Evolutionary conservation across 1,139 yeast genomes (phyloP), one percentile per base, ranked within the genome.

Genomic region (Saccharomyces hybrid): DNA sequence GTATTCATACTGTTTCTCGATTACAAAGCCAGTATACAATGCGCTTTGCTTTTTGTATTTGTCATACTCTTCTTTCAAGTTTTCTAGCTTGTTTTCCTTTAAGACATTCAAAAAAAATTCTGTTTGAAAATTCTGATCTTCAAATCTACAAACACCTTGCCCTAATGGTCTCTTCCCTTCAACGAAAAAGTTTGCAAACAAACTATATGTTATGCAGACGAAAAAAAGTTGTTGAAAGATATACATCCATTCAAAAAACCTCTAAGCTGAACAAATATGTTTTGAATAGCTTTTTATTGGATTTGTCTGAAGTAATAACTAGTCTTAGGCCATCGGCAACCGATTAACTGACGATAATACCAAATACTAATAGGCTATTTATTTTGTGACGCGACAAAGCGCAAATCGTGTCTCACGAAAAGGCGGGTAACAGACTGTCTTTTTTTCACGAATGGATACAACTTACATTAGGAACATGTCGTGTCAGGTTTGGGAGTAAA

Each of bases 1-100:
- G 31, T 81, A 62, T 34, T 75, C 76, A 59, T 78, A 80, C 41
- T 79, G 77, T 48, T 85, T 73, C 51, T 78, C 77, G 2, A 84
- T 71, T 56, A 80, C 79, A 64, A 83, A 81, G 0, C 91, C 91
- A 0, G 85, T 76, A 59, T 79, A 84, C 5, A 58, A 57, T 48
- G 56, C 56, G 4, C 23, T 38, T 8, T 38, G 42, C 8, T 3
- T 38, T 38, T 38, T 38, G 25, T 38, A 38, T 9, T 38, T 7
- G 4, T 38, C 42, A 38, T 38, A 38, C 8, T 38, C 42, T 5
- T 38, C 42, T 16, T 8, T 38, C 3, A 38, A 38, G 3, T 38
- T 38, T 16, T 38, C 42, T 9, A 38, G 3, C 23, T 38, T 38
- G 23, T 16, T 38, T 16, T 16, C 42, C 8, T 38, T 38, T 2